Evolutionary conservation across 2,329 filamentous ascomycete species (phyloP), one percentile per base, ranked within the genome.

Genomic region (Aspergillus puulaauensis): DNA sequence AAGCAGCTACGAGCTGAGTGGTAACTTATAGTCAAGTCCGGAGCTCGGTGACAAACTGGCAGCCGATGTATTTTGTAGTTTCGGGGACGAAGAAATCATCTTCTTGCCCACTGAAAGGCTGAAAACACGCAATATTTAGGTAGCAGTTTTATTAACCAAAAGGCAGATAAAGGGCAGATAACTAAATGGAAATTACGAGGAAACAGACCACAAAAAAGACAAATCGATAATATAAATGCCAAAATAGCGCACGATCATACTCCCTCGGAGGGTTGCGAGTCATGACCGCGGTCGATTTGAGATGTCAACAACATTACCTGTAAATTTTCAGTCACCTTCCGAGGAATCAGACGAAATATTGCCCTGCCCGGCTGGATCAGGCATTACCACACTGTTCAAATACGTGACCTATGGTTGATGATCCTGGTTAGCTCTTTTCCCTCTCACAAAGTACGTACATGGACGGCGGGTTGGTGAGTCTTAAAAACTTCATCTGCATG

Each of bases 371-470:
- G 80, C 80, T 6, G 80, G 80, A 68, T 91, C 89, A 3, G 89
- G 89, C 87, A 90, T 90, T 57, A 90, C 87, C 44, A 90, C 81
- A 58, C 80, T 83, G 68, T 91, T 92, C 59, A 91, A 72, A 73
- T 89, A 90, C 31, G 86, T 84, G 53, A 91, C 79, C 88, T 90
- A 64, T 63, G 41, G 56, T 54, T 56, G 63, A 68, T 43, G 52
- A 57, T 37, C 35, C 37, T 58, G 49, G 65, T 62, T 66, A 62
- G 67, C 71, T 65, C 71, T 66, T 59, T 40, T 12, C 39, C 40
- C 39, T 40, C 43, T 47, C 19, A 39, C 14, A 64, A 61, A 57
- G 48, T 52, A 54, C 19, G 47, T 41, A 35, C 47, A 54, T 24
- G 48, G 9, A 54, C 54, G 23, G 11, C 46, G 27, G 48, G 27